Base-by-base conservation (phyloP, 257 asterid genomes). In the Nicotiana knightiana region DNA sequence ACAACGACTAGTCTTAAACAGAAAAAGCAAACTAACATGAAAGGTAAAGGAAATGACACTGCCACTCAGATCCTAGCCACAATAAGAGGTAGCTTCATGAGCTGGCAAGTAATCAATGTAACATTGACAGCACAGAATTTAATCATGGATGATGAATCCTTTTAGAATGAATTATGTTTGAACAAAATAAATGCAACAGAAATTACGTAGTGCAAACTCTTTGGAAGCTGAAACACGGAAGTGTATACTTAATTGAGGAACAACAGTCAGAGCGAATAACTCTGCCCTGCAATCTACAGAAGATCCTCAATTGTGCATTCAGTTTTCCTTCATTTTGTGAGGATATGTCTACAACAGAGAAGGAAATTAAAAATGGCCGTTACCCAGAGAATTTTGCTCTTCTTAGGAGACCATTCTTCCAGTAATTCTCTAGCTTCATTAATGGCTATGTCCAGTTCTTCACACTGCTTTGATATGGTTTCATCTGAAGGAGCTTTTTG, bases 321-420 rank as follows among this genome's bases (percentile, higher is more conserved):
- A 4, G 30, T 63, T 35, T 61, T 26, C 43, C 24, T 73, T 24
- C 39, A 80, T 24, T 51, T 63, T 3, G 17, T n/a, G 51, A 48
- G 65, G 77, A 80, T 80, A 43, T 63, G 30, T 51, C 33, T 65
- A 51, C 76, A 51, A 65, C 55, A 66, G 26, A 51, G 61, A 75
- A 26, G 46, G 80, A 75, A 58, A 51, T 48, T 15, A 3, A 51
- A 80, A 53, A 67, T 84, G 85, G 63, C 81, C 84, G 96, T 91
- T 88, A 96, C 99, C 86, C 89, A 90, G 82, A 93, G 91, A 84
- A 92, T 91, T 92, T 89, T 96, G 97, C 99, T 94, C 93, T 58
- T 92, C 89, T 84, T 92, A 28, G 95, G 92, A 76, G 99, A 91
- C 98, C 98, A 94, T 88, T 89, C 91, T 90, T 94, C 98, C 21